These are phyloP conservation scores for Pisolithus marmoratus DNA, from an alignment of 768 basidiomycete species.

Conservation along the genomic window DNA sequence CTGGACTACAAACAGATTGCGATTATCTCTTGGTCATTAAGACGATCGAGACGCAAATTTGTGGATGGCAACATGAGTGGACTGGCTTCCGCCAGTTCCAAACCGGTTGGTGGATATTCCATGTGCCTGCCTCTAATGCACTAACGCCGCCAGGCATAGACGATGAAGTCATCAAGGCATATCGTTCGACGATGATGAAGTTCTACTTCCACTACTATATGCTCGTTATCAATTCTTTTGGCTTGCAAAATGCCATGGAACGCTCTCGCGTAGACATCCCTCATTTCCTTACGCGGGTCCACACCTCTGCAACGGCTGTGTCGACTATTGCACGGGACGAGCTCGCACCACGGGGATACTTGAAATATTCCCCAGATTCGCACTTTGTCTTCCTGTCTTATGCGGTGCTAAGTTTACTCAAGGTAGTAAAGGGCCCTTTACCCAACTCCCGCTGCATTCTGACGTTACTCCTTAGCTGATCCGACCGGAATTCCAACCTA, in stretches of 20 bases:
- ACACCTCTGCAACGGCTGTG: slow-evolving; percentile 65
- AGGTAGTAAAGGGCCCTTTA: slow-evolving; percentile 44
- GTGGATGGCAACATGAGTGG: slow-evolving; percentile 56
- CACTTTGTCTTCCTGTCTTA: slow-evolving; percentile 92
- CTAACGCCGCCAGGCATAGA: slow-evolving; percentile 7
- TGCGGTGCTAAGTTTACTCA: slow-evolving; percentile 86
- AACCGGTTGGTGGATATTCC: not conserved
- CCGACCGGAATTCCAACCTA: slow-evolving; percentile 76
- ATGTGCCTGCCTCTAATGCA: slow-evolving; percentile 1
- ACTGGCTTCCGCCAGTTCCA: slow-evolving; percentile 16
- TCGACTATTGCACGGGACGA: slow-evolving; percentile 72
- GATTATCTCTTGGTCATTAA: slow-evolving; percentile 84
- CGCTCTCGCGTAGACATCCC: slow-evolving; percentile 64
- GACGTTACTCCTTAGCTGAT: slow-evolving; percentile 50
- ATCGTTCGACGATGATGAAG: slow-evolving; percentile 32
- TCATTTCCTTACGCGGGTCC: slow-evolving; percentile 79
- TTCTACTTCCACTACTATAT: slow-evolving; percentile 85
- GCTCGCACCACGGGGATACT: slow-evolving; percentile 67
- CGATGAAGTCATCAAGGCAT: slow-evolving; percentile 23
- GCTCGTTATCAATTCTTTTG: slow-evolving; percentile 93
- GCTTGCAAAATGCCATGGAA: slow-evolving; percentile 93
- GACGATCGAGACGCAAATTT: slow-evolving; percentile 75
- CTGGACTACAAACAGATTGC: slow-evolving; percentile 76
- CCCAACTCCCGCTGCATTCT: slow-evolving; percentile 4
- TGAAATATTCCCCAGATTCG: slow-evolving; percentile 85